These are phyloP conservation scores for Scytalidium sp. DNA, from an alignment of 2,329 filamentous ascomycete species.

Conservation along the genomic window DNA sequence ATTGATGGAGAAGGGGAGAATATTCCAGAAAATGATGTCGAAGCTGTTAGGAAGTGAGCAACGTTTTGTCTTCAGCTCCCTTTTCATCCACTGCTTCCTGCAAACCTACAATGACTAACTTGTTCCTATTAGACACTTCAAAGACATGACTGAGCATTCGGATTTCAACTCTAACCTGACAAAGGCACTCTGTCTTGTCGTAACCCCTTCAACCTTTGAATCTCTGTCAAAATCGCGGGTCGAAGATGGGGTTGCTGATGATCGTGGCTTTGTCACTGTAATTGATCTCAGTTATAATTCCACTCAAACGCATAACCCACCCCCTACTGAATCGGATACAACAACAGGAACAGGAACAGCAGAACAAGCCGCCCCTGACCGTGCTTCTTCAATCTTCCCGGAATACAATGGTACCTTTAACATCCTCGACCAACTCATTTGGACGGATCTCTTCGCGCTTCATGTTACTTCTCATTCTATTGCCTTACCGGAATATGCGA, in stretches of 20 bases:
- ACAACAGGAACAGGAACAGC: not conserved
- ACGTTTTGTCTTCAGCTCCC: not conserved
- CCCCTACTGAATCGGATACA: not conserved
- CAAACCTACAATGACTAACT: not conserved
- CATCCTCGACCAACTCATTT: not conserved
- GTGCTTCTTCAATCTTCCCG: not conserved
- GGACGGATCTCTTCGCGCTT: not conserved
- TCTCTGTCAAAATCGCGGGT: no score
- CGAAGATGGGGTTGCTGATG: no score
- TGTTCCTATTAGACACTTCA: constrained; percentile 1
- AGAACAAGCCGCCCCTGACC: not conserved
- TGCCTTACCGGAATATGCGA: not conserved
- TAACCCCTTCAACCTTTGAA: not conserved
- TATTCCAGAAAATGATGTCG: constrained; percentile 1
- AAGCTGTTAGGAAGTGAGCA: not conserved
- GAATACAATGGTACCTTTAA: constrained; percentile 1
- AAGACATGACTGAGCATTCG: not conserved
- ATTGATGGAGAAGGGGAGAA: not conserved
- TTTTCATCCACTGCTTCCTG: not conserved
- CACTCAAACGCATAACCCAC: no score
- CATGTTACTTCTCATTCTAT: not conserved
- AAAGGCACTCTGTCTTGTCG: constrained; percentile 1
- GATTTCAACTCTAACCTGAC: not conserved
- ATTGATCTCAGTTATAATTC: no score
- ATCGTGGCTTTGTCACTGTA: not conserved